phyloP scores from a whole-genome alignment of 805 yeast genomes.

The Myxozyma geophila region DNA sequence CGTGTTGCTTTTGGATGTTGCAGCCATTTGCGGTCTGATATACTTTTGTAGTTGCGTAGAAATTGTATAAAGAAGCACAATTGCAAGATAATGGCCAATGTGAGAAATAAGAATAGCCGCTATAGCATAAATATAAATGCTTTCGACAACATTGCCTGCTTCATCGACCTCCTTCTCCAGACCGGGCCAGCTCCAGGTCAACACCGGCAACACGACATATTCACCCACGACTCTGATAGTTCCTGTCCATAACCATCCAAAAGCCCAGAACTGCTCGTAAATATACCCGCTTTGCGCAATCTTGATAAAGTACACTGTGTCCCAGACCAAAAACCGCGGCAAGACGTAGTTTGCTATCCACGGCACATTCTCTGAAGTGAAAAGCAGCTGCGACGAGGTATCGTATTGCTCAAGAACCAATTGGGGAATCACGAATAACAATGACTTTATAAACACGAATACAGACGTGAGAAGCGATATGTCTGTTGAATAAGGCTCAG shows the following conservation, averaged over 20 bases:
- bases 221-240: conserved; percentile 18
- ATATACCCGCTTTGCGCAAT: conserved; percentile 55
- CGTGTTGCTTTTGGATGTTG: conserved; percentile 7
- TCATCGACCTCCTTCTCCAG: conserved; percentile 23
- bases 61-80: conserved; percentile 55
- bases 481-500: neutral
- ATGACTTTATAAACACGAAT: conserved; percentile 42
- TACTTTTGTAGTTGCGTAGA: conserved; percentile 46
- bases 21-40: conserved; percentile 19
- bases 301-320: conserved; percentile 75
- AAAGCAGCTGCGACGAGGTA: conserved; percentile 53
- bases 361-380: conserved; percentile 34
- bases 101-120: conserved; percentile 58
- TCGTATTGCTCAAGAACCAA: conserved; percentile 54
- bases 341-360: conserved; percentile 33
- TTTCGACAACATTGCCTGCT: conserved; percentile 22
- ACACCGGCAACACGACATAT: conserved; percentile 14
- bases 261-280: conserved; percentile 93
- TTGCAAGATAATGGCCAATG: conserved; percentile 55
- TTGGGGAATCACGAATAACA: conserved; percentile 48
- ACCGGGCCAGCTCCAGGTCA: conserved; percentile 12
- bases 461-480: conserved; percentile 15
- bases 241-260: conserved; percentile 71
- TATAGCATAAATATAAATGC: conserved; percentile 52
- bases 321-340: conserved; percentile 71